Evolutionary conservation across 805 yeast genomes (phyloP).

Genomic region (Scheffersomyces coipomensis): DNA sequence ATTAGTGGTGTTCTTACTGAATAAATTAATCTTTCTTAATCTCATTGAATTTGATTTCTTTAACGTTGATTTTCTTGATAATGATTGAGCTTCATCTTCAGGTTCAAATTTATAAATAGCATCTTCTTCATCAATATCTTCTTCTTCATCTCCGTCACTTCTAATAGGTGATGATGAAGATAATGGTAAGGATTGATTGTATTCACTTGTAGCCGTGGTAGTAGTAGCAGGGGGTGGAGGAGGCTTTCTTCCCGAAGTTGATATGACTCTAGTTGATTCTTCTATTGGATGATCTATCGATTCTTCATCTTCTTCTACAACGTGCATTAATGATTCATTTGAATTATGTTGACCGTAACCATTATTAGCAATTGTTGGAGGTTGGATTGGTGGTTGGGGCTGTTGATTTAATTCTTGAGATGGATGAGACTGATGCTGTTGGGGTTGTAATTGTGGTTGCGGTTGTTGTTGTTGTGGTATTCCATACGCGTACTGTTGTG

Average conservation of each 20-base stretch:
- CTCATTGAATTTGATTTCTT: slow-evolving; percentile 40
- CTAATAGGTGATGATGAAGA: not conserved
- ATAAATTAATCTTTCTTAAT: slow-evolving; percentile 39
- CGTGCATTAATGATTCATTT: slow-evolving; percentile 32
- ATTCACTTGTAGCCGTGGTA: not conserved
- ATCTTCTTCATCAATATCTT: slow-evolving; percentile 17
- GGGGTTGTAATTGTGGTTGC: not conserved
- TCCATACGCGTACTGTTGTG: slow-evolving; percentile 2
- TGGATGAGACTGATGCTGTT: not conserved
- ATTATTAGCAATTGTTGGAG: not conserved
- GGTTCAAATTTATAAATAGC: slow-evolving; percentile 30
- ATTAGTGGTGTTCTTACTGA: slow-evolving; percentile 13
- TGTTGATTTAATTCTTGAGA: not conserved
- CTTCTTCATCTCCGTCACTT: not conserved
- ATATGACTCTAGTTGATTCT: not conserved
- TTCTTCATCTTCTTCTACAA: slow-evolving; percentile 36
- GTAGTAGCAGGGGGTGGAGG: not conserved
- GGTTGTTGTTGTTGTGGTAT: slow-evolving; percentile 4
- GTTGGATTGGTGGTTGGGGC: not conserved
- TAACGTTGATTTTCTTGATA: slow-evolving; percentile 39
- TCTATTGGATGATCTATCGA: slow-evolving; percentile 6
- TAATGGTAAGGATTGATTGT: not conserved
- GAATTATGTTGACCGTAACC: slow-evolving; percentile 10
- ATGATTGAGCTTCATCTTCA: slow-evolving; percentile 22
- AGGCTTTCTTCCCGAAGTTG: slow-evolving; percentile 3